Evolutionary conservation across 495 filamentous ascomycete genomes (phyloP), one percentile per base, ranked within the genome.

Genomic region (Trypethelium eluteriae): DNA sequence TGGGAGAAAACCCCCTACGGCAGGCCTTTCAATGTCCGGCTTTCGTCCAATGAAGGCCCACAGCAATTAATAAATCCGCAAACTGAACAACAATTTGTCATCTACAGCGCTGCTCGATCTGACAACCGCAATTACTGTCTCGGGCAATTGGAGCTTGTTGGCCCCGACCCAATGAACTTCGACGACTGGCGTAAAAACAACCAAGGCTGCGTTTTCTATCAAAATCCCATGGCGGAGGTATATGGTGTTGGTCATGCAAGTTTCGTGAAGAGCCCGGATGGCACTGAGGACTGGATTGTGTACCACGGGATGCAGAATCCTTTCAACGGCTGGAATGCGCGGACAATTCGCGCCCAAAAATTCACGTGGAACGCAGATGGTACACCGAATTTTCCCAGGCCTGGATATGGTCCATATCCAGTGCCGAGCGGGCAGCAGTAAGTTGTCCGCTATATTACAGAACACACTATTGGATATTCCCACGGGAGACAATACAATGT

Each of bases 1-100:
- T 82, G 79, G 79, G 80, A 83, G 67, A 77, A 78, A 63, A 79
- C 78, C 2, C 81, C 81, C 1, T 81, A 81, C 64, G 79, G 79
- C 1, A 77, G 80, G 0, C 69, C 76, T 16, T 66, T 72, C 68
- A 78, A 78, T 64, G 76, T 73, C 38, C 72, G 80, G 9, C 71
- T 83, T 0, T 76, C 77, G 11, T 78, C 77, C 2, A 83, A 83
- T 68, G 81, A 83, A 66, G 81, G 74, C 2, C 80, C 81, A 16
- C 75, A 82, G 62, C 79, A 83, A 67, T 76, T 83, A 53, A 81
- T 74, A 2, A 81, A 80, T 70, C 77, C 78, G 0, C 68, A 71
- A 36, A 83, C 79, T 11, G 78, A 77, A 7, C 79, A 81, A 62
- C 71, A 77, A 38, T 81, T 81, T 67, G 70, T 82, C 25, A 76